Evolutionary conservation across 208 protist genomes (phyloP).

Genomic region (Trypanosoma brucei): DNA sequence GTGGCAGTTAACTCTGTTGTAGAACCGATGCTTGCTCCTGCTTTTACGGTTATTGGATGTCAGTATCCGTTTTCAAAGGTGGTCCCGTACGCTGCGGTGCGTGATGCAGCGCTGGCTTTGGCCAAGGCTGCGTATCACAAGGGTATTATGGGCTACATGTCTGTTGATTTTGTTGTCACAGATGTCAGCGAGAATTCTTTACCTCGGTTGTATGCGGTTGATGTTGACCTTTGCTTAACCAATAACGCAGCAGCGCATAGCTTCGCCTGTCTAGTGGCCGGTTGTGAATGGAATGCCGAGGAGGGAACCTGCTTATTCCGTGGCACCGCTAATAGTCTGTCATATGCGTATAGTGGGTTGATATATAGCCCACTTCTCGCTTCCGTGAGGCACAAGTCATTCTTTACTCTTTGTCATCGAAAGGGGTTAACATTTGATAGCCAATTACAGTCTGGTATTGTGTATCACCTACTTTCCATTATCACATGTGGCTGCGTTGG

Average conservation of each 20-base stretch:
- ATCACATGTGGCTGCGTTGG: slow-evolving; percentile 80
- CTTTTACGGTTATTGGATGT: slow-evolving; percentile 75
- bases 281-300: slow-evolving; percentile 32
- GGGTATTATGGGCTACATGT: slow-evolving; percentile 85
- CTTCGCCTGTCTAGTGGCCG: slow-evolving; percentile 42
- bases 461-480: slow-evolving; percentile 86
- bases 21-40: slow-evolving; percentile 84
- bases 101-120: slow-evolving; percentile 66
- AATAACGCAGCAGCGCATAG: slow-evolving; percentile 77
- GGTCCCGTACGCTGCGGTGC: slow-evolving; percentile 55
- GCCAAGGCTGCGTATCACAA: slow-evolving; percentile 69
- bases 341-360: slow-evolving; percentile 86
- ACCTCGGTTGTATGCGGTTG: slow-evolving; percentile 78
- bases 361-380: slow-evolving; percentile 88
- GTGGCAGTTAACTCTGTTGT: slow-evolving; percentile 78
- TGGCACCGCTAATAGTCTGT: slow-evolving; percentile 9
- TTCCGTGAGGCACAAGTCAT: slow-evolving; percentile 65
- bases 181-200: slow-evolving; percentile 4
- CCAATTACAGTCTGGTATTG: slow-evolving; percentile 39
- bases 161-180: slow-evolving; percentile 82
- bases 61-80: slow-evolving; percentile 50
- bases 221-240: slow-evolving; percentile 84
- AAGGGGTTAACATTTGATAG: slow-evolving; percentile 72
- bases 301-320: slow-evolving; percentile 18
- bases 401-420: slow-evolving; percentile 79